Conservation (phyloP, 768 basidiomycete species). For the Suillus tomentosus region DNA sequence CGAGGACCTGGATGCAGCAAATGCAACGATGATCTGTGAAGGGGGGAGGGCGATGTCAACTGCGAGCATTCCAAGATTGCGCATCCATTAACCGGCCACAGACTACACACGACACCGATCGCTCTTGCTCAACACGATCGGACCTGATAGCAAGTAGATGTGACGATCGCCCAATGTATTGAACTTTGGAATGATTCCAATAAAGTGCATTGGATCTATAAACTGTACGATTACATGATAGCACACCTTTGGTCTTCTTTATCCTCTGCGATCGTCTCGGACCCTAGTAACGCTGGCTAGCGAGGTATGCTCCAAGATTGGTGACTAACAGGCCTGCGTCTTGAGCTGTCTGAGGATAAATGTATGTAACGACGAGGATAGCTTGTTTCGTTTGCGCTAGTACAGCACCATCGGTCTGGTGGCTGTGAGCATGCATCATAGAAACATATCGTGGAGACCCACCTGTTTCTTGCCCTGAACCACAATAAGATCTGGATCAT, state of each 20-base stretch:
- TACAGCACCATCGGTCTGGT: slow-evolving; percentile 69
- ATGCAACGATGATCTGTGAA: neutral
- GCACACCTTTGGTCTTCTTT: slow-evolving; percentile 11
- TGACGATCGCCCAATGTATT: neutral
- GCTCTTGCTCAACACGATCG: neutral
- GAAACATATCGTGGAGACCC: slow-evolving; percentile 31
- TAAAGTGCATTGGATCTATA: neutral
- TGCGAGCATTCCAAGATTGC: neutral
- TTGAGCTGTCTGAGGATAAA: slow-evolving; percentile 58
- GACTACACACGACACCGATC: neutral
- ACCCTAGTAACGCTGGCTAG: slow-evolving; percentile 51
- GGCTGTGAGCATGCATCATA: neutral
- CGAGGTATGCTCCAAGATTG: slow-evolving; percentile 78
- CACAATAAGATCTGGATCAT: slow-evolving; percentile 37
- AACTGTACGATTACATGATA: slow-evolving; percentile 8
- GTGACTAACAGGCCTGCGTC: slow-evolving; percentile 72
- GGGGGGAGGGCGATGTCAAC: neutral
- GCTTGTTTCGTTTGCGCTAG: slow-evolving; percentile 84
- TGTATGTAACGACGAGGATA: slow-evolving; percentile 80
- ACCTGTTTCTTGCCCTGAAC: slow-evolving; percentile 82
- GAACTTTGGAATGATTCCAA: neutral
- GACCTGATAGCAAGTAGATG: neutral
- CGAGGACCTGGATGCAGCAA: neutral
- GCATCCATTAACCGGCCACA: neutral
- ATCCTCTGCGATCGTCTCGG: slow-evolving; percentile 7